Evolutionary conservation across 345 rosid genomes (phyloP).

Genomic region (Linum lewisii): DNA sequence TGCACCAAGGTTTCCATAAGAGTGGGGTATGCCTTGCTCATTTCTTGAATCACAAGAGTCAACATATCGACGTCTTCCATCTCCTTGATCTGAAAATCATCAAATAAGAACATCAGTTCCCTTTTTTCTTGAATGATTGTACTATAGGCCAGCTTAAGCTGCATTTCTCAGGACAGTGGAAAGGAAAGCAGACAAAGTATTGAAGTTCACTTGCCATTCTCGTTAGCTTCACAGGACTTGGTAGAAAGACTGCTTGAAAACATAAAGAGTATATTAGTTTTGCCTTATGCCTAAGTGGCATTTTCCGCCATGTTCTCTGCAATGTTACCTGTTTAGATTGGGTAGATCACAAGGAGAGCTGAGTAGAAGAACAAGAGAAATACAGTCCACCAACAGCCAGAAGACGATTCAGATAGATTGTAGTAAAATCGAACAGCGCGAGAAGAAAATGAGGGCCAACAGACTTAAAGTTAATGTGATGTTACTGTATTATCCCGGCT

Average conservation of each 20-base stretch:
- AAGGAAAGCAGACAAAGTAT: slow-evolving; percentile 3
- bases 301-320: slow-evolving; percentile 73
- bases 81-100: slow-evolving; percentile 58
- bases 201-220: slow-evolving; percentile 55
- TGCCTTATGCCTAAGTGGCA: slow-evolving; percentile 85
- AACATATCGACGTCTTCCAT: slow-evolving; percentile 89
- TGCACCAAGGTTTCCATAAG: slow-evolving; percentile 88
- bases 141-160: slow-evolving; percentile 12
- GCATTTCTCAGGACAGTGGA: slow-evolving; percentile 7
- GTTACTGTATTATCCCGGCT: too few relatives aligned
- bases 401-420: too few relatives aligned
- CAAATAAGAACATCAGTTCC: neutral
- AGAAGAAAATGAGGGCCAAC: too few relatives aligned
- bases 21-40: slow-evolving; percentile 95
- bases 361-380: too few relatives aligned
- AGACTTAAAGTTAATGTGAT: too few relatives aligned
- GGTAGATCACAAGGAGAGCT: too few relatives aligned
- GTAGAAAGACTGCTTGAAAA: slow-evolving; percentile 74
- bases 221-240: slow-evolving; percentile 60
- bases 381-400: too few relatives aligned
- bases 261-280: slow-evolving; percentile 55
- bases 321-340: slow-evolving; percentile 49
- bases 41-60: slow-evolving; percentile 93
- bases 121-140: too few relatives aligned
- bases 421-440: too few relatives aligned